phyloP scores from a whole-genome alignment of 2,329 filamentous ascomycete species.

The Botryotinia narcissicola region DNA sequence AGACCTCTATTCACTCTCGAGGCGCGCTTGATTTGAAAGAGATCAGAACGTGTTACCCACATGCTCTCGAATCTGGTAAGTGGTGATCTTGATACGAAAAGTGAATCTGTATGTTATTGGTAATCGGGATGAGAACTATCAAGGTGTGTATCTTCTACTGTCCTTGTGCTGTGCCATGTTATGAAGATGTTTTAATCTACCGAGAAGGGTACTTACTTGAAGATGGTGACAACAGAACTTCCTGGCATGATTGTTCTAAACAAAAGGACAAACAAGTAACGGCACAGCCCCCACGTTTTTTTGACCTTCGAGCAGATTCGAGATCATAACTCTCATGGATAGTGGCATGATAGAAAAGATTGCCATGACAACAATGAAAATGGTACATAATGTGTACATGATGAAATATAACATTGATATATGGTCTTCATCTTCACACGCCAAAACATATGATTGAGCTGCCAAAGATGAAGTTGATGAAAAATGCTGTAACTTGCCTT shows the following conservation, averaged over 20 bases:
- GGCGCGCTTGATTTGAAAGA: neutral
- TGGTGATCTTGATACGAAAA: neutral
- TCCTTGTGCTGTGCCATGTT: neutral
- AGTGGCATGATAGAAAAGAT: neutral
- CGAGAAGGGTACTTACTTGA: neutral
- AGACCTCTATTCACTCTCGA: conserved; percentile 1
- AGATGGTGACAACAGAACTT: neutral
- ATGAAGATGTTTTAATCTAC: neutral
- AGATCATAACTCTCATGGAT: neutral
- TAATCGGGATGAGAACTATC: neutral
- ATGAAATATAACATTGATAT: neutral
- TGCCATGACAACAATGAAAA: neutral
- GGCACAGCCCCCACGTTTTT: neutral
- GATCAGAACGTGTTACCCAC: neutral
- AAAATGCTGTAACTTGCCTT: neutral
- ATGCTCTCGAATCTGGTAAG: neutral
- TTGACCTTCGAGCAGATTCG: neutral
- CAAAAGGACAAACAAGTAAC: neutral
- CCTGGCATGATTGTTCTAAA: neutral
- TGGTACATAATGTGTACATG: neutral
- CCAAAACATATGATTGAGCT: neutral
- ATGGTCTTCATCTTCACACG: neutral
- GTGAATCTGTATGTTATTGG: neutral
- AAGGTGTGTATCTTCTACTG: neutral
- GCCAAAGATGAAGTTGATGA: neutral